Conservation (phyloP, 345 rosid genomes). For the Microcos paniculata region DNA sequence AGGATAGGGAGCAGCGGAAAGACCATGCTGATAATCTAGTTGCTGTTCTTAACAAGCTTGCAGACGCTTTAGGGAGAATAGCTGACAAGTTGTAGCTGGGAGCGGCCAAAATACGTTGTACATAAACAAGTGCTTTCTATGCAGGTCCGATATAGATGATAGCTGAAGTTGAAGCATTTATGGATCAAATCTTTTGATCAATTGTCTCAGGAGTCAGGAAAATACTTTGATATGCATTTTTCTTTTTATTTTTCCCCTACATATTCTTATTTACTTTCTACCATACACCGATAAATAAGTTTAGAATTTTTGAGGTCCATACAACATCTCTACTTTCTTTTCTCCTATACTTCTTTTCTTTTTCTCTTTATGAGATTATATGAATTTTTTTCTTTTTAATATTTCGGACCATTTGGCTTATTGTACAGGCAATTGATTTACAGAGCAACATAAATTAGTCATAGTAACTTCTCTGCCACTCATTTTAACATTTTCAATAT, state of each 20-base stretch:
- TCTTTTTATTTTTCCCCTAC: not conserved
- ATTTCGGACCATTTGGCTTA: not conserved
- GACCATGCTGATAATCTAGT: conserved; percentile 67
- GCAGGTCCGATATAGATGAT: conserved; percentile 10
- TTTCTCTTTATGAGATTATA: not conserved
- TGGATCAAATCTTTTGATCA: conserved; percentile 19
- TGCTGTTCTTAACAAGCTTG: conserved; percentile 80
- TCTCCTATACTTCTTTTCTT: not conserved
- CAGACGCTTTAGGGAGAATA: conserved; percentile 80
- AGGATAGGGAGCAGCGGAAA: conserved; percentile 87
- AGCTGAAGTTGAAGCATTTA: conserved; percentile 23
- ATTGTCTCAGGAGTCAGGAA: conserved; percentile 22
- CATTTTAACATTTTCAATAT: not conserved
- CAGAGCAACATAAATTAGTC: not conserved
- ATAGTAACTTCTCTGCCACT: not conserved
- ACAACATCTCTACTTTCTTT: conserved; percentile 12
- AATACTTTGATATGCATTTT: conserved; percentile 1
- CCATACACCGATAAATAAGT: conserved; percentile 26
- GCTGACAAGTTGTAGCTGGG: conserved; percentile 76
- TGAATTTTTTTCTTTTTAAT: not conserved
- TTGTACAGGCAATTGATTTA: conserved; percentile 17
- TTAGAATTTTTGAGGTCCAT: conserved; percentile 16
- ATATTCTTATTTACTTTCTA: conserved; percentile 18
- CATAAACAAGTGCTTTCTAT: conserved; percentile 26
- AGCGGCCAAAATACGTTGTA: conserved; percentile 26